phyloP scores from a whole-genome alignment of 306 rosid species.

The Quercus robur region DNA sequence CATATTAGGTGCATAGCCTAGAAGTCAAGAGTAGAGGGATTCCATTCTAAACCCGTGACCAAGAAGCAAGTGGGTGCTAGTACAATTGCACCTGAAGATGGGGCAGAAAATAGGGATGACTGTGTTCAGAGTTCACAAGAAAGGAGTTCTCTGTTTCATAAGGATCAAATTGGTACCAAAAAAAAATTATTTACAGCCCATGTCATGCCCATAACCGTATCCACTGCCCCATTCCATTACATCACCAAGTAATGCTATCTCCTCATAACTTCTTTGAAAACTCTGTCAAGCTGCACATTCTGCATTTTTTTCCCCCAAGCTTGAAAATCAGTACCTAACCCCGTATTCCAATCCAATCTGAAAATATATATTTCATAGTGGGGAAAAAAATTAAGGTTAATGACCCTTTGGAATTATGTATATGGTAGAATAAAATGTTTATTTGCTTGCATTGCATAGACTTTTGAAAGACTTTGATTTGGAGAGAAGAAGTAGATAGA shows the following conservation, averaged over 20 bases:
- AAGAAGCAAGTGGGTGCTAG: background rate
- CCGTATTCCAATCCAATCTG: no score
- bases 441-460: no score
- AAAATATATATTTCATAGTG: no score
- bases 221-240: slow-evolving; percentile 4
- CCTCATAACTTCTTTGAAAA: background rate
- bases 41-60: no score
- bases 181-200: background rate
- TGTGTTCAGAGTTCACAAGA: background rate
- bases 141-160: background rate
- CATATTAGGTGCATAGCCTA: no score
- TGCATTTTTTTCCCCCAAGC: background rate
- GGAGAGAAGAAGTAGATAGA: no score
- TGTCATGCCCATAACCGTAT: background rate
- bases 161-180: background rate
- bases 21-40: no score
- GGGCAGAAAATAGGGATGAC: background rate
- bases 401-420: no score
- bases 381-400: no score
- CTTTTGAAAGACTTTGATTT: no score
- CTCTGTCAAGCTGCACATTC: background rate
- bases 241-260: background rate
- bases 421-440: no score
- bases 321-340: no score
- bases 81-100: background rate